Percentiles rank a stretch among this genome's conserved stretches.
Conservation (phyloP, 2,329 filamentous ascomycete species). For the Diaporthe sp. region DNA sequence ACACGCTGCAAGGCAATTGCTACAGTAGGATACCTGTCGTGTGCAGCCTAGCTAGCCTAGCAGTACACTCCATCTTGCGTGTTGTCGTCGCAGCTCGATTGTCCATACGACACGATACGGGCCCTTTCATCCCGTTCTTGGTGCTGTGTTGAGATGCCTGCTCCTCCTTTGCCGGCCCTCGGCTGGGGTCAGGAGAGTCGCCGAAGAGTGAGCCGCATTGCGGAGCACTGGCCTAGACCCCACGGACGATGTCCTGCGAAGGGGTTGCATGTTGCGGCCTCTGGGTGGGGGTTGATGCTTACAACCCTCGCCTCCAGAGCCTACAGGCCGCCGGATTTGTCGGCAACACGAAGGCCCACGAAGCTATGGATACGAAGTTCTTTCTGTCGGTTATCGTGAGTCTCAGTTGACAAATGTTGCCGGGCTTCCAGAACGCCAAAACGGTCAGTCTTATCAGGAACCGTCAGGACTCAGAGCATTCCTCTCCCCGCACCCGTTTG, state of each 20-base stretch:
- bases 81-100: neutral
- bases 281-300: neutral
- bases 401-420: conserved; percentile 10
- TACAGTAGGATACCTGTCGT: neutral
- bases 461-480: neutral
- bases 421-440: neutral
- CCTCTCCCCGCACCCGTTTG: neutral
- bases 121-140: neutral
- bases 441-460: neutral
- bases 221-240: conserved; percentile 13
- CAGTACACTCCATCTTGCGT: neutral
- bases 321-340: neutral
- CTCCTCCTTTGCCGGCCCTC: neutral
- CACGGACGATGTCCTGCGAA: conserved; percentile 21
- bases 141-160: neutral
- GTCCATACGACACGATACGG: neutral
- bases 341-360: conserved; percentile 8
- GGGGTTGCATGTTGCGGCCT: neutral
- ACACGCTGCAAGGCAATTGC: neutral
- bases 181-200: neutral
- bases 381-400: conserved; percentile 18
- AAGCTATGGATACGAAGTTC: conserved; percentile 24
- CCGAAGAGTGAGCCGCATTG: conserved; percentile 26
- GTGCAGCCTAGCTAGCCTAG: neutral
- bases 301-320: conserved; percentile 3